phyloP scores from a whole-genome alignment of 108 stramenopile species.

The Cyclotella atomus region DNA sequence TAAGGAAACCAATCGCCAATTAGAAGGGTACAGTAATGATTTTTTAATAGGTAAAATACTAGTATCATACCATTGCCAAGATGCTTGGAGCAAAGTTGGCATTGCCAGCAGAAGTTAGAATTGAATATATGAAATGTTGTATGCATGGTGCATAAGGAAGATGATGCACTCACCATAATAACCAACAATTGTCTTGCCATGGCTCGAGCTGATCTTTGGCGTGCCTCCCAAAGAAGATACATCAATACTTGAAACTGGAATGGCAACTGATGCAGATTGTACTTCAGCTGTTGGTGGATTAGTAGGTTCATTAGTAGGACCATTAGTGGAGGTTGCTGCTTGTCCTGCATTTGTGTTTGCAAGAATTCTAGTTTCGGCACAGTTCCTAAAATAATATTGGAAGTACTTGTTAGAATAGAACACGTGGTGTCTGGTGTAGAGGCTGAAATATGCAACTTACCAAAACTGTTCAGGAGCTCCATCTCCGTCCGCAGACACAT shows the following conservation, averaged over 20 bases:
- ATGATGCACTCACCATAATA: too few species aligned
- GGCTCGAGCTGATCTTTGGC: background rate
- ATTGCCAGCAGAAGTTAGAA: background rate
- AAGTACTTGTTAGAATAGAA: too few species aligned
- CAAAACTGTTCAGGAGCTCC: slow-evolving; percentile 44
- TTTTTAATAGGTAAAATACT: background rate
- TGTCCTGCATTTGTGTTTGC: background rate
- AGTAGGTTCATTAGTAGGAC: background rate
- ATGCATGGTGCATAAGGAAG: too few species aligned
- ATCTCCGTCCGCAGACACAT: slow-evolving; percentile 26
- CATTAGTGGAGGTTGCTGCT: background rate
- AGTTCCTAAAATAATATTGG: slow-evolving; percentile 24
- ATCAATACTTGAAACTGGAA: slow-evolving; percentile 7
- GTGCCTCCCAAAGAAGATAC: background rate
- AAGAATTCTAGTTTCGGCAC: slow-evolving; percentile 31
- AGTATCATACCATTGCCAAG: slow-evolving; percentile 45
- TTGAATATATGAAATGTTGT: too few species aligned
- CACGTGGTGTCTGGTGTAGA: too few species aligned
- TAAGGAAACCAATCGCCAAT: background rate
- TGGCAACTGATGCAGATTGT: slow-evolving; percentile 3
- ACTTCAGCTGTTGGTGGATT: background rate
- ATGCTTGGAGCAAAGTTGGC: background rate
- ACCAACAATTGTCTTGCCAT: slow-evolving; percentile 49
- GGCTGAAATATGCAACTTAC: slow-evolving; percentile 14
- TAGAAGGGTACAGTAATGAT: background rate